Base-by-base conservation (phyloP, 352 stramenopile species). In the Pythium phragmitis region DNA sequence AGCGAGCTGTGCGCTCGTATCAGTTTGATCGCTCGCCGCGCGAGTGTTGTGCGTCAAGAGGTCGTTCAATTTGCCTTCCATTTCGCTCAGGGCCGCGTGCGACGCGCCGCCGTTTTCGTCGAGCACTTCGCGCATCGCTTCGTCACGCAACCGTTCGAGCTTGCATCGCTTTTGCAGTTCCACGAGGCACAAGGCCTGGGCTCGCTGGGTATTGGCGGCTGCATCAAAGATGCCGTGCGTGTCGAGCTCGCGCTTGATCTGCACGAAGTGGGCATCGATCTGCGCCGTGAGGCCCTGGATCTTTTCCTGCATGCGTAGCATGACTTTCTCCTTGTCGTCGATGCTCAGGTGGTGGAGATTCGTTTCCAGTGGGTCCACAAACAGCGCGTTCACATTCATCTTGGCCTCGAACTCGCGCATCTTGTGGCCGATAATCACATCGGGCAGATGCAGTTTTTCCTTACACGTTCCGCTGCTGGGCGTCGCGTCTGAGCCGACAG, bases 361-460 rank as follows among this genome's bases (percentile, higher is more conserved):
- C 5, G 69, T 76, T 45, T 89, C 80, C 9, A 85, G 61, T 48
- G 82, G 81, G 37, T 89, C 81, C n/a, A 75, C 66, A 42, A 87
- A 75, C 28, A 89, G 54, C 12, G 63, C 72, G 17, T 79, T 77
- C 9, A 72, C 60, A 57, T 75, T 82, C 33, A 79, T 86, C 34
- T 85, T 84, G 16, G 82, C 81, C 57, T 93, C 82, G 62, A 91
- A 91, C 45, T 89, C 80, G 57, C 83, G 70, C 80, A 91, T 88
- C 54, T 93, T 93, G 68, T 93, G 82, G 57, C 75, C 73, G 43
- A 93, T 49, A 45, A 93, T 76, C 17, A 91, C 79, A 14, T 91
- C 80, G 1, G 83, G 83, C 36, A 91, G 51, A 57, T 91, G 79
- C 39, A 67, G 70, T 61, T 87, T 88, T n/a, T 72, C 66, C 42